Percentiles rank a stretch among this genome's conserved stretches.
phyloP scores from a whole-genome alignment of 768 basidiomycete genomes.

The Rubroboletus pulcherrimus region DNA sequence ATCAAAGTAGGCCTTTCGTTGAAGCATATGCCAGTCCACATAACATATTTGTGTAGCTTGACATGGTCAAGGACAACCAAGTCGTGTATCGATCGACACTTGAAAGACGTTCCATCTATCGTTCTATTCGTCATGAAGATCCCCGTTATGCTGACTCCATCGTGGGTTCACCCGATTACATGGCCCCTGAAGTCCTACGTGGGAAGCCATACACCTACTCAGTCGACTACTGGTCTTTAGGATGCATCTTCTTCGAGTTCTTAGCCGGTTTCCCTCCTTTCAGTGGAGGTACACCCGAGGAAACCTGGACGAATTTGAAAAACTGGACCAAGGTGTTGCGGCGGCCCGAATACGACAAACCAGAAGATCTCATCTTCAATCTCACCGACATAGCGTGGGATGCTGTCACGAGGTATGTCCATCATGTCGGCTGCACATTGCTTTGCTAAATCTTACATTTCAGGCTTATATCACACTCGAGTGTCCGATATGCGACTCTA shows the following conservation, averaged over 20 bases:
- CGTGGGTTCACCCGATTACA: constrained; percentile 98
- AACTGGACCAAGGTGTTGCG: constrained; percentile 93
- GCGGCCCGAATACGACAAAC: constrained; percentile 92
- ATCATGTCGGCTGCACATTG: background rate
- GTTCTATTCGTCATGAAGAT: constrained; percentile 85
- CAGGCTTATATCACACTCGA: constrained; percentile 86
- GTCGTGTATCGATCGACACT: constrained; percentile 87
- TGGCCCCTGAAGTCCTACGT: constrained; percentile 92
- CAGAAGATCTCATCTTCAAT: constrained; percentile 97
- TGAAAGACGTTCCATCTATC: constrained; percentile 92
- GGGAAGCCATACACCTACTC: constrained; percentile 94
- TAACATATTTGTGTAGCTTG: constrained; percentile 53
- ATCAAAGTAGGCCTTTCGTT: constrained; percentile 58
- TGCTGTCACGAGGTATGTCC: constrained; percentile 73
- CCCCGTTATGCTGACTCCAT: constrained; percentile 95
- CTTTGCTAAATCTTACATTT: background rate
- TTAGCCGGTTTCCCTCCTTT: constrained; percentile 97
- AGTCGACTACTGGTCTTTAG: constrained; percentile 98
- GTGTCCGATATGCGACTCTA: constrained; percentile 72
- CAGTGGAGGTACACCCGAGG: constrained; percentile 91
- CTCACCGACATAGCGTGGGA: constrained; percentile 92
- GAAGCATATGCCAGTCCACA: background rate
- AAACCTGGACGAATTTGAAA: constrained; percentile 98
- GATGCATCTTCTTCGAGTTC: constrained; percentile 98
- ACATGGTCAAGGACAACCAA: constrained; percentile 93